phyloP scores from a whole-genome alignment of 1,139 yeast genomes.

The Debaryomyces robertsiae region DNA sequence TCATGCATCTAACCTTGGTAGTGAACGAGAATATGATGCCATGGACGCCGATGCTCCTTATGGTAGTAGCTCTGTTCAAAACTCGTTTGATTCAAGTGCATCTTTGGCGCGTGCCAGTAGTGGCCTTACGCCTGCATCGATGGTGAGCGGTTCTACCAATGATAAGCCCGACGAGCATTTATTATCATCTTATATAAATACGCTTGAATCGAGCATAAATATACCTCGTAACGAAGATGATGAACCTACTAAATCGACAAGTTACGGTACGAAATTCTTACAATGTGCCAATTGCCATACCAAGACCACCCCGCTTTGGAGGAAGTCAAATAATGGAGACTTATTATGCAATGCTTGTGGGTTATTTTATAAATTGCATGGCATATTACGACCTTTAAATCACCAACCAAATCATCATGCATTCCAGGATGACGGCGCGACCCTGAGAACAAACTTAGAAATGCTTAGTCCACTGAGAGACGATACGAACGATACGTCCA shows the following conservation, averaged over 20 bases:
- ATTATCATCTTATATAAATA: slow-evolving; percentile 43
- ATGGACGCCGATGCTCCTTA: slow-evolving; percentile 10
- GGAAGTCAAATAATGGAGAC: slow-evolving; percentile 47
- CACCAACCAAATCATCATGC: slow-evolving; percentile 2
- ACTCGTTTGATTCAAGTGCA: slow-evolving; percentile 17
- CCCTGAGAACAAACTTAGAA: not conserved
- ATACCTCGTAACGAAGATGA: slow-evolving; percentile 23
- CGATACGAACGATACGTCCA: not conserved
- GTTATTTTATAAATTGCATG: slow-evolving; percentile 48
- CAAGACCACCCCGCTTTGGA: slow-evolving; percentile 50
- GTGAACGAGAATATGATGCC: slow-evolving; percentile 17
- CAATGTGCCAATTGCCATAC: slow-evolving; percentile 51
- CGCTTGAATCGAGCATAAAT: slow-evolving; percentile 41
- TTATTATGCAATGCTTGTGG: slow-evolving; percentile 53
- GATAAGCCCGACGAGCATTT: slow-evolving; percentile 25
- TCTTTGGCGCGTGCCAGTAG: slow-evolving; percentile 15
- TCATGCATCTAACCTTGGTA: slow-evolving; percentile 45
- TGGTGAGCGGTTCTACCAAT: slow-evolving; percentile 1
- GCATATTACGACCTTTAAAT: slow-evolving; percentile 43
- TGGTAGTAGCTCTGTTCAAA: slow-evolving; percentile 11
- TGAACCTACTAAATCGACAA: slow-evolving; percentile 1
- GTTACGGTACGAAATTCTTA: slow-evolving; percentile 25
- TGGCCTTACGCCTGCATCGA: slow-evolving; percentile 1
- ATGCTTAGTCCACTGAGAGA: not conserved
- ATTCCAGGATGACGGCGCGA: not conserved